phyloP scores from a whole-genome alignment of 177 flowering plant species.

The Vitis hybrid region DNA sequence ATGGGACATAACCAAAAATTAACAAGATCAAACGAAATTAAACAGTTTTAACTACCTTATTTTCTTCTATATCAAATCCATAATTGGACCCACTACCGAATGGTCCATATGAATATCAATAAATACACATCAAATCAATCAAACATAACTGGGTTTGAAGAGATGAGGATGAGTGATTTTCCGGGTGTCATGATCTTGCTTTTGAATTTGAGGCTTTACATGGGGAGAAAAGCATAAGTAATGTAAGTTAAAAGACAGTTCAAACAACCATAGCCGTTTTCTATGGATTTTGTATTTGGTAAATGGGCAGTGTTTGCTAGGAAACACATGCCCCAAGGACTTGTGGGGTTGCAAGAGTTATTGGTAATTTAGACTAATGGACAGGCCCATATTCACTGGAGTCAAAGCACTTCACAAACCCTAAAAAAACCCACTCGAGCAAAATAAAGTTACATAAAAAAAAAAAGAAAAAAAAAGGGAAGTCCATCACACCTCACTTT shows the following conservation, averaged over 20 bases:
- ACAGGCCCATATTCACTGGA: constrained; percentile 3
- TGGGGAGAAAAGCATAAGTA: background rate
- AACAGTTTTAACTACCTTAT: constrained; percentile 9
- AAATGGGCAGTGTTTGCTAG: background rate
- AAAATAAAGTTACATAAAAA: background rate
- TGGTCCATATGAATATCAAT: background rate
- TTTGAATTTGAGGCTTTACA: constrained; percentile 8
- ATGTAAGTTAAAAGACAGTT: background rate
- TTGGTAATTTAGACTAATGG: background rate
- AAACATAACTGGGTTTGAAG: background rate
- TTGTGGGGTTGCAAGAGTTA: background rate
- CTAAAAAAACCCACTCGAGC: constrained; percentile 5
- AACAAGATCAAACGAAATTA: background rate
- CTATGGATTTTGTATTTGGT: background rate
- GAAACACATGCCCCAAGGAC: background rate
- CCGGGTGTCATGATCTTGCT: constrained; percentile 16
- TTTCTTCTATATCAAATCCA: background rate
- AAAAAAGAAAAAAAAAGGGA: constrained; percentile 1
- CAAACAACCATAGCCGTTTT: background rate
- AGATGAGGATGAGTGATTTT: constrained; percentile 6
- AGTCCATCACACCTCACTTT: constrained; percentile 36
- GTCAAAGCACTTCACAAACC: constrained; percentile 23
- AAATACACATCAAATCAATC: constrained; percentile 16
- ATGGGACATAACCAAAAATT: constrained; percentile 21
- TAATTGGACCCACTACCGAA: constrained; percentile 6